Evolutionary conservation across 2,329 filamentous ascomycete genomes (phyloP), one percentile per base, ranked within the genome.

Genomic region (Xylaria sp.): DNA sequence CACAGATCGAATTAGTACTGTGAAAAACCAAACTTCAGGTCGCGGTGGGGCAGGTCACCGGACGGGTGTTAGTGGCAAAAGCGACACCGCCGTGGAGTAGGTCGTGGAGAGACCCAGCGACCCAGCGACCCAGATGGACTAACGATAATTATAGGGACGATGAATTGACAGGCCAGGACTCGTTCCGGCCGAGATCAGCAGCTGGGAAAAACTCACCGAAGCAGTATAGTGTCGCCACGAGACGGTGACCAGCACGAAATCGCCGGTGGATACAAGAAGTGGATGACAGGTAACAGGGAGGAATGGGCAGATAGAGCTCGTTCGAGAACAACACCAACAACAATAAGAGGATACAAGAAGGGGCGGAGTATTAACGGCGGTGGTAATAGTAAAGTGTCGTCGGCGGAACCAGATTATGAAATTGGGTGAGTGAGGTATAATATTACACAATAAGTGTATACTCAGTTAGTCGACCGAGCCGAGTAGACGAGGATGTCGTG

Each of bases 51-150:
- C 72, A 58, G 70, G 72, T 73, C 72, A 73, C 70, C 70, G 67
- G 72, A 73, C 66, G 71, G 69, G 72, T 71, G 66, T 71, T 73
- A 73, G 72, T 73, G 71, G 72, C 70, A 66, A 73, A 71, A 72
- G 70, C 67, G 69, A 71, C 72, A 71, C 66, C 71, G 67, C 69
- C 69, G 64, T 56, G 54, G 56, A 58, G 39, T 12, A 31, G 39
- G 56, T 20, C 56, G 39, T 58, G 41, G 70, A 48, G 46, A 23
- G 41, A 46, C 41, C 41, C 33, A 67, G 61, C 58, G 66, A 61
- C 41, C 41, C 33, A 67, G 61, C 58, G 66, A 58, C 64, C 69
- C 63, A 70, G 64, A 69, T 56, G 67, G 67, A 62, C 62, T 67
- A 57, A 63, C 62, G 71, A 68, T 62, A 66, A 65, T 62, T 67